Evolutionary conservation across 2,329 filamentous ascomycete genomes (phyloP), one percentile per base, ranked within the genome.

Genomic region (Fusarium sp.): DNA sequence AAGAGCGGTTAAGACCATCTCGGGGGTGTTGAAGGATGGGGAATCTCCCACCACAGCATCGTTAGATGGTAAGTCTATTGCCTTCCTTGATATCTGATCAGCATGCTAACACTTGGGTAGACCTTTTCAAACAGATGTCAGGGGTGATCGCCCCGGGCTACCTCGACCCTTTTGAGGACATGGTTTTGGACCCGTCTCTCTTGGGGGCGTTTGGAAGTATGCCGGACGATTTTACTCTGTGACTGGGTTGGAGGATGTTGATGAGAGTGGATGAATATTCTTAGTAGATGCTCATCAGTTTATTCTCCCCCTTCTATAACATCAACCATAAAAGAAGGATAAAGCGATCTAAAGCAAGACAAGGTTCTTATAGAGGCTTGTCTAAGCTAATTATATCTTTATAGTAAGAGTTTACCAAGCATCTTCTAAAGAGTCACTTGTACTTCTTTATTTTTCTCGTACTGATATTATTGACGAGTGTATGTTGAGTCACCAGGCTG

Each of bases 101-200:
- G 9, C 33, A 22, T 57, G 20, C 31, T 37, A 10, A 58, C 27
- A 1, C 16, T 18, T 27, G 1, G 33, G 6, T 3, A 58, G 54
- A 16, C 5, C 33, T 58, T 11, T 39, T 58, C 11, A 14, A 39
- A 37, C 54, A 57, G 20, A 39, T 57, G 20, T 31, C 52, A 27
- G 52, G 52, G 1, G n/a, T 31, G 50, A 29, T 33, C 0, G 10
- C 13, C 6, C 29, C 29, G 14, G 14, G 31, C 11, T 37, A 27
- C 9, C 50, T 72, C 16, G 64, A 57, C 22, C 27, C 24, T 18
- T 76, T 68, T 29, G 64, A 76, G 43, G 57, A 52, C 14, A 66
- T 76, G 58, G 50, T 65, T 14, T 37, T 74, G 7, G 71, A 76
- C n/a, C 50, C 65, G 10, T 69, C 56, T 11, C 67, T 76, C 13